phyloP scores from a whole-genome alignment of 2,329 filamentous ascomycete species.

The Coniosporium tulheliwenetii region DNA sequence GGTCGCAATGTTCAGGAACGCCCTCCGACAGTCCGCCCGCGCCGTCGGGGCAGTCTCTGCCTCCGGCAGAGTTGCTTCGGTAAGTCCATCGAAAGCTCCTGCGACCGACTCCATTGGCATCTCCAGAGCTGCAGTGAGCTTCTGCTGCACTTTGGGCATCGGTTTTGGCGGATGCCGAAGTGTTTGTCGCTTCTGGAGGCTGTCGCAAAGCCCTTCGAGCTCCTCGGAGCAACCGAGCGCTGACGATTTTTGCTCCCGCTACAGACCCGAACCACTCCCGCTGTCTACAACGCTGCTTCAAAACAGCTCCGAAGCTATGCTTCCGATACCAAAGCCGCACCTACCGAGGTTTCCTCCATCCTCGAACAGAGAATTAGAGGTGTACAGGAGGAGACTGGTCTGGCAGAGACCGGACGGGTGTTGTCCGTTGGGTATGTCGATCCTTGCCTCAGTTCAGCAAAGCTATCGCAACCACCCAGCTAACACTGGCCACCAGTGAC shows the following conservation, averaged over 20 bases:
- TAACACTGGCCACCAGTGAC: slow-evolving; percentile 52
- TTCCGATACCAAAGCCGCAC: slow-evolving; percentile 82
- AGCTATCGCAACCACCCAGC: slow-evolving; percentile 11
- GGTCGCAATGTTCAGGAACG: slow-evolving; percentile 87
- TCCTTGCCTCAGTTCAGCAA: slow-evolving; percentile 10
- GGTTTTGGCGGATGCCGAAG: no score
- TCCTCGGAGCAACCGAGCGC: slow-evolving; percentile 18
- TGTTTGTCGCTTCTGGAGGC: no score
- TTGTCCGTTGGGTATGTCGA: slow-evolving; percentile 89
- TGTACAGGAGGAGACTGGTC: slow-evolving; percentile 89
- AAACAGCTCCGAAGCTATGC: slow-evolving; percentile 77
- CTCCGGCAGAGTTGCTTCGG: slow-evolving; percentile 77
- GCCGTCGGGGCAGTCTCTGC: slow-evolving; percentile 88
- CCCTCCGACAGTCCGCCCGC: slow-evolving; percentile 92
- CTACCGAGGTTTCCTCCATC: slow-evolving; percentile 98
- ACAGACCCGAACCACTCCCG: slow-evolving; percentile 77
- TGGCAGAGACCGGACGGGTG: slow-evolving; percentile 97
- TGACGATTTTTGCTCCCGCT: slow-evolving; percentile 31
- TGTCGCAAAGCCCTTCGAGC: neutral
- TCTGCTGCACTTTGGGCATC: neutral
- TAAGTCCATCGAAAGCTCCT: slow-evolving; percentile 43
- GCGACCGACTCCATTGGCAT: slow-evolving; percentile 26
- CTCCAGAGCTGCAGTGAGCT: slow-evolving; percentile 17
- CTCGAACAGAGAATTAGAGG: slow-evolving; percentile 98
- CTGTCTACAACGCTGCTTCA: slow-evolving; percentile 53